Conservation (phyloP, 768 basidiomycete species). For the Dacryopinax primogenitus region DNA sequence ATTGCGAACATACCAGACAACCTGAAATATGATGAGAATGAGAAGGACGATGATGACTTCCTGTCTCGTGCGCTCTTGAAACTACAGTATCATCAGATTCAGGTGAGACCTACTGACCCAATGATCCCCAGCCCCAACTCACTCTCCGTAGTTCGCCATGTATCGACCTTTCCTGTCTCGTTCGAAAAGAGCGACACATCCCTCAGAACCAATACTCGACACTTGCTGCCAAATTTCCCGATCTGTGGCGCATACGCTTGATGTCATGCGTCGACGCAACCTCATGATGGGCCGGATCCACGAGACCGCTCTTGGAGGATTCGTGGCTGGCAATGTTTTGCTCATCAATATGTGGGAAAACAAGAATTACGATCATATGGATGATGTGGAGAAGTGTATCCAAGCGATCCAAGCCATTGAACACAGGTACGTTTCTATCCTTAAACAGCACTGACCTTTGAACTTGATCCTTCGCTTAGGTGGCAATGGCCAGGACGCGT, state of each 20-base stretch:
- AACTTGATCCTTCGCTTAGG: not conserved
- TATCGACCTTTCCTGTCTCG: not conserved
- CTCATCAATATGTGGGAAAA: not conserved
- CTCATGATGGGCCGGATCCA: not conserved
- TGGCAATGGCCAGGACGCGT: not conserved
- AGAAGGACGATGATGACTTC: not conserved
- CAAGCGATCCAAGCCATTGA: not conserved
- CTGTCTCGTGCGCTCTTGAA: not conserved
- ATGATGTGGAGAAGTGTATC: not conserved
- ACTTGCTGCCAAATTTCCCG: not conserved
- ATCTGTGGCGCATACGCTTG: not conserved
- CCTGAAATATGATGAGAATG: not conserved
- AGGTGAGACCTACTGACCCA: not conserved
- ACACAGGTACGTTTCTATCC: not conserved
- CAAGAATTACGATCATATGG: not conserved
- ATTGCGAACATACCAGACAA: not conserved
- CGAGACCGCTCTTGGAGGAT: not conserved
- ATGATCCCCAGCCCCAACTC: not conserved
- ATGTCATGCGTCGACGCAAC: not conserved
- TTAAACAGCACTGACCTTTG: not conserved
- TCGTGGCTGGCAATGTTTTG: not conserved
- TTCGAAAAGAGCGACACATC: not conserved
- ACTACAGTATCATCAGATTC: not conserved
- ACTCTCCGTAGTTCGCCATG: not conserved
- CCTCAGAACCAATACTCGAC: not conserved